A percentile compares a stretch with the other conserved stretches of the same genome.
Evolutionary conservation across 1,139 yeast genomes (phyloP).

Genomic region (Taphrina pruni): DNA sequence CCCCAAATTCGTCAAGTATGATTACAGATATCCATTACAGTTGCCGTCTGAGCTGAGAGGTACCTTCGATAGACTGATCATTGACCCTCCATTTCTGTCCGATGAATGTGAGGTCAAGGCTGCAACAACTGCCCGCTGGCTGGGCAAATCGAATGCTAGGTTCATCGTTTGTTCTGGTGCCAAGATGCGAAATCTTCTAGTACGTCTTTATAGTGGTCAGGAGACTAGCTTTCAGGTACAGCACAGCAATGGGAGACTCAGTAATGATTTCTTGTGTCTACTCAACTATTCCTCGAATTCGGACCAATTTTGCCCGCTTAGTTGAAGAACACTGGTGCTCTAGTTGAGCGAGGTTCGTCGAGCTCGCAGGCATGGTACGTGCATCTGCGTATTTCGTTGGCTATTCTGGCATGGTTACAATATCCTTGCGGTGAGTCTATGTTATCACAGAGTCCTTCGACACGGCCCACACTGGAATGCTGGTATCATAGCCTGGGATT

Average conservation of each 20-base stretch:
- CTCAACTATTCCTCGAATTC: conserved; percentile 24
- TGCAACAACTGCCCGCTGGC: conserved; percentile 53
- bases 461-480: too few species aligned
- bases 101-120: conserved; percentile 78
- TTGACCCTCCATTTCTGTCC: conserved; percentile 88
- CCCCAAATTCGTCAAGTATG: conserved; percentile 71
- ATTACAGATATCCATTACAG: conserved; percentile 70
- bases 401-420: too few species aligned
- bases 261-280: conserved; percentile 79
- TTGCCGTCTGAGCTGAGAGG: conserved; percentile 65
- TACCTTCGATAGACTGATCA: conserved; percentile 72
- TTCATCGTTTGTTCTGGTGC: conserved; percentile 85
- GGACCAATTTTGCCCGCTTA: neutral
- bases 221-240: conserved; percentile 75
- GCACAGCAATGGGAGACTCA: conserved; percentile 75
- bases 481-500: too few species aligned
- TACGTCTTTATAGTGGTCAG: conserved; percentile 61
- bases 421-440: too few species aligned
- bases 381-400: neutral
- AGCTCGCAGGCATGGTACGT: neutral
- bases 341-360: neutral
- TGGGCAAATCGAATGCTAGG: conserved; percentile 56
- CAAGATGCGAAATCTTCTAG: conserved; percentile 71
- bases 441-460: too few species aligned
- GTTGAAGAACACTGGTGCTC: too few species aligned